A percentile compares a stretch with the other conserved stretches of the same genome.
Evolutionary conservation across 192 early-diverging fungal species (phyloP).

Genomic region (Coemansia sp.): DNA sequence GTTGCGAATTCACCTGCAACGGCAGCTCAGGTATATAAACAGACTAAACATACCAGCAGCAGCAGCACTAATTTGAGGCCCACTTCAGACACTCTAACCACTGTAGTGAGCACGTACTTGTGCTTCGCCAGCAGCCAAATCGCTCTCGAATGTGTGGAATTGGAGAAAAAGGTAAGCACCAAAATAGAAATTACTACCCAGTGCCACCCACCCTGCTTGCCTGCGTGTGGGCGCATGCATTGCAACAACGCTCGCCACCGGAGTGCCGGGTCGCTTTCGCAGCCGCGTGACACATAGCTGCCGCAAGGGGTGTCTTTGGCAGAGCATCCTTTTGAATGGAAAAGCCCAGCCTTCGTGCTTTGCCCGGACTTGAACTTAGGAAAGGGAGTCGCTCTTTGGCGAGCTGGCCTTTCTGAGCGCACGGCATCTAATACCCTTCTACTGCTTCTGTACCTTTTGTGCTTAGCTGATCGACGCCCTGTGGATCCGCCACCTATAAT

Average conservation of each 20-base stretch:
- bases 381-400: neutral
- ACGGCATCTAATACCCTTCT: neutral
- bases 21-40: neutral
- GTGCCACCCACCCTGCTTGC: neutral
- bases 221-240: neutral
- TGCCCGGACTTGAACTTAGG: neutral
- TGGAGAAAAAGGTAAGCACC: constrained; percentile 80
- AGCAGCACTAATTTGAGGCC: neutral
- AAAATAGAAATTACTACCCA: neutral
- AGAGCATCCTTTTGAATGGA: neutral
- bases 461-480: constrained; percentile 54
- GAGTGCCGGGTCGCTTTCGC: neutral
- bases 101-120: constrained; percentile 58
- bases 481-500: constrained; percentile 57
- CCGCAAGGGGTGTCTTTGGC: neutral
- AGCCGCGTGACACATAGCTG: neutral
- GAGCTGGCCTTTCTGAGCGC: neutral
- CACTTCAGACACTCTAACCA: too few species aligned
- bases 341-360: neutral
- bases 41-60: neutral
- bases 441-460: neutral
- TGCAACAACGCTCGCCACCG: neutral
- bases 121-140: constrained; percentile 82
- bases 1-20: neutral
- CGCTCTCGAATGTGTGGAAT: constrained; percentile 92